Percentiles rank a stretch among this genome's conserved stretches.
phyloP scores from a whole-genome alignment of 495 filamentous ascomycete genomes.

The Delitschia confertaspora region DNA sequence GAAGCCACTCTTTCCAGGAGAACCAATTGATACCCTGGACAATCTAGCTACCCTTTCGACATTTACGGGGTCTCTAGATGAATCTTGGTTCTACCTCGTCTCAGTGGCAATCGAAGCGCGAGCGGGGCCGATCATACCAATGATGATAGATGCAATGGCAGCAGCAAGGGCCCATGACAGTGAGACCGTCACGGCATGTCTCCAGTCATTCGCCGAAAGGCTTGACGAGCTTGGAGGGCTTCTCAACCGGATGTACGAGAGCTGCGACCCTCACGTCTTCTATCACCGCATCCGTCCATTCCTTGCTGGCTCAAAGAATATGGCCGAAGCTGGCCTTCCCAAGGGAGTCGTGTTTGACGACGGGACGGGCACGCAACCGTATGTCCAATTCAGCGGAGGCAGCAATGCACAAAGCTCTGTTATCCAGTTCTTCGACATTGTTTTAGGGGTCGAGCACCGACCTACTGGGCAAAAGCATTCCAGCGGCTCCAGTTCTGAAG shows the following conservation, averaged over 20 bases:
- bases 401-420: conserved; percentile 93
- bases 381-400: conserved; percentile 75
- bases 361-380: conserved; percentile 54
- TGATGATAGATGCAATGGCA: conserved; percentile 79
- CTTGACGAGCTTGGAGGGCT: conserved; percentile 72
- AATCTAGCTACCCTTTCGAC: conserved; percentile 80
- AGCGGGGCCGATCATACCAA: conserved; percentile 74
- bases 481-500: conserved; percentile 34
- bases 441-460: conserved; percentile 83
- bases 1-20: conserved; percentile 73
- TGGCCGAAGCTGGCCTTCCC: conserved; percentile 84
- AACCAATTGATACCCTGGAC: conserved; percentile 68
- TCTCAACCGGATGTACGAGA: conserved; percentile 79
- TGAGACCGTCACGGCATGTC: conserved; percentile 59
- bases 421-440: conserved; percentile 89
- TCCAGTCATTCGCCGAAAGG: conserved; percentile 71
- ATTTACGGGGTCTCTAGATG: conserved; percentile 91
- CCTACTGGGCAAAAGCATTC: conserved; percentile 64
- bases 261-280: conserved; percentile 87
- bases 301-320: conserved; percentile 92
- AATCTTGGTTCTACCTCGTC: conserved; percentile 96
- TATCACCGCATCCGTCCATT: conserved; percentile 91
- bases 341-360: conserved; percentile 81
- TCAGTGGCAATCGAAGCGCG: conserved; percentile 94
- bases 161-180: conserved; percentile 68